A percentile compares a stretch with the other conserved stretches of the same genome.
Conservation (phyloP, 495 filamentous ascomycete species). For the Penicillium malachiteum region DNA sequence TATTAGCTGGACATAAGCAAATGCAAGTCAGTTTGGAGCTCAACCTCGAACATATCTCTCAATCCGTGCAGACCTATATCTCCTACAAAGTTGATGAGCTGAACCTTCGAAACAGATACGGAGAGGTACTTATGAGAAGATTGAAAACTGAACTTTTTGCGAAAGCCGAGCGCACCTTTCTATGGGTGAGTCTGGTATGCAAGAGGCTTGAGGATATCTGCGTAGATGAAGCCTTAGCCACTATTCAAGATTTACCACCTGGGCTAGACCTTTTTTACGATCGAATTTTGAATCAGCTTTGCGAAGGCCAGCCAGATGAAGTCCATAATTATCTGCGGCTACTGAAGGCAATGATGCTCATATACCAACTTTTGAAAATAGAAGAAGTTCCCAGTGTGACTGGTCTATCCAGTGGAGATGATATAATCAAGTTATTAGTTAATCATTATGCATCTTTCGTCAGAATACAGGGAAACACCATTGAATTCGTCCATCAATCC, state of each 20-base stretch:
- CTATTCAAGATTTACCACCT: conserved; percentile 9
- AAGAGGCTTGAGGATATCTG: conserved; percentile 8
- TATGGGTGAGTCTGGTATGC: conserved; percentile 33
- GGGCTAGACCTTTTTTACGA: conserved; percentile 9
- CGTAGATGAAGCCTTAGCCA: conserved; percentile 3
- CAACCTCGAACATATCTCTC: conserved; percentile 11
- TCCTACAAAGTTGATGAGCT: conserved; percentile 25
- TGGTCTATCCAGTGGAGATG: not conserved
- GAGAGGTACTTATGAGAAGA: not conserved
- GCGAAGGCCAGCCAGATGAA: not conserved
- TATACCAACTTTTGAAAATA: not conserved
- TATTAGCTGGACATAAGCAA: conserved; percentile 15
- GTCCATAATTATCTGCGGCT: not conserved
- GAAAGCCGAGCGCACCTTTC: conserved; percentile 32
- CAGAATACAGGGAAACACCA: conserved; percentile 6
- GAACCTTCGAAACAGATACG: not conserved
- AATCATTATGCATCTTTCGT: conserved; percentile 18
- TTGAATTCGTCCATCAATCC: conserved; percentile 24
- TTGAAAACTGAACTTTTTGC: not conserved
- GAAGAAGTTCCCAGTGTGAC: not conserved
- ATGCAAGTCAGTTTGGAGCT: conserved; percentile 18
- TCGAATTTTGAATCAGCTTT: conserved; percentile 8
- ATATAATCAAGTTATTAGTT: not conserved
- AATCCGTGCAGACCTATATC: conserved; percentile 27
- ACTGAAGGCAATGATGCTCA: not conserved